phyloP scores from a whole-genome alignment of 1,284 basidiomycete genomes.

The Sanghuangporus sanghuang region DNA sequence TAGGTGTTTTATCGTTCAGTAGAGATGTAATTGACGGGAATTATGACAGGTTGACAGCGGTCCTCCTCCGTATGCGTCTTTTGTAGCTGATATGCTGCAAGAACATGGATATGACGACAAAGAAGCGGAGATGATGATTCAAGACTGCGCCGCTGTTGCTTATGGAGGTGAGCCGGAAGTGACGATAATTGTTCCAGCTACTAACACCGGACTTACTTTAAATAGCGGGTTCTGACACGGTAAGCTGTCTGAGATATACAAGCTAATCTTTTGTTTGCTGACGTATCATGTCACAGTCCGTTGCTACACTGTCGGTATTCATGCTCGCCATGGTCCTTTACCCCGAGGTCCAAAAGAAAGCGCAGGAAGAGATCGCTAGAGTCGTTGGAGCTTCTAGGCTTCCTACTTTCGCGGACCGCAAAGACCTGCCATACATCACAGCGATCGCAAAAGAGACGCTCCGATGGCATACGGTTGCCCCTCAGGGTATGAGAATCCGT shows the following conservation, averaged over 20 bases:
- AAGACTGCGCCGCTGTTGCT: slow-evolving; percentile 12
- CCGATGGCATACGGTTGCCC: slow-evolving; percentile 54
- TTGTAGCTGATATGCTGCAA: slow-evolving; percentile 3
- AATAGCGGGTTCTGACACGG: not conserved
- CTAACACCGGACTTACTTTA: not conserved
- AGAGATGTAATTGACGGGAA: not conserved
- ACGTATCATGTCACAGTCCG: slow-evolving; percentile 32
- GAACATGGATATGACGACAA: slow-evolving; percentile 1
- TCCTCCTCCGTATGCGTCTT: slow-evolving; percentile 1
- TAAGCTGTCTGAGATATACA: not conserved
- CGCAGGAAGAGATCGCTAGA: slow-evolving; percentile 57
- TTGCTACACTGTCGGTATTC: slow-evolving; percentile 45
- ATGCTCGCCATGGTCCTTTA: slow-evolving; percentile 49
- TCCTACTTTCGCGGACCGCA: slow-evolving; percentile 55
- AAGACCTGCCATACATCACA: slow-evolving; percentile 54
- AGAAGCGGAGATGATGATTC: not conserved
- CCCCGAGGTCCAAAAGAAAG: slow-evolving; percentile 45
- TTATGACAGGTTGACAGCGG: not conserved
- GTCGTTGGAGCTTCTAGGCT: slow-evolving; percentile 57
- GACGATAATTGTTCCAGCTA: not conserved
- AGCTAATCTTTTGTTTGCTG: not conserved
- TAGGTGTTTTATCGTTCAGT: not conserved
- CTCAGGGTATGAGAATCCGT: slow-evolving; percentile 22
- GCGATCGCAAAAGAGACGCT: slow-evolving; percentile 58
- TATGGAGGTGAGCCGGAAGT: slow-evolving; percentile 6